Evolutionary conservation across 2,329 filamentous ascomycete genomes (phyloP), one percentile per base, ranked within the genome.

Genomic region (Fusarium dimerum): DNA sequence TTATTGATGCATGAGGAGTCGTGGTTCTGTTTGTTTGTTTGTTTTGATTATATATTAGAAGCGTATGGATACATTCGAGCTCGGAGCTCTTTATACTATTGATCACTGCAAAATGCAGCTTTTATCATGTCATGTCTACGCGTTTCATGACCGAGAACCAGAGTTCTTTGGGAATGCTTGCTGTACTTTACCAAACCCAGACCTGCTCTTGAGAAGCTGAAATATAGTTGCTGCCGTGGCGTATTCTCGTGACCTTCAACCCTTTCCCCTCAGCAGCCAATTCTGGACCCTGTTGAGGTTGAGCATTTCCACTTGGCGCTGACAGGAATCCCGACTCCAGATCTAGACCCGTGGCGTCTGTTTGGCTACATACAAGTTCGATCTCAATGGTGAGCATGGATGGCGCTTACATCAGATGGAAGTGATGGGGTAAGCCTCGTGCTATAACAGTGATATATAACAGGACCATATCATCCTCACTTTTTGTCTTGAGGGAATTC

Each of bases 1-100:
- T 72, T n/a, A 49, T 56, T 29, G 62, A 61, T n/a, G 34, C 53
- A 38, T 65, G 51, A 65, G 18, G 38, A 10, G 16, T n/a, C 32
- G 32, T 10, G 20, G 20, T 36, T 11, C 32, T 12, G 5, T 12
- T 10, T 5, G 4, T 12, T 10, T 5, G 4, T 36, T 36, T 36
- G 34, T 13, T n/a, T 38, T 17, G 12, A 6, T 34, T 34, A 40
- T 34, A 17, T 9, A n/a, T n/a, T 6, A 18, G 7, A 20, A 20
- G 17, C 32, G 15, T 6, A 26, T 18, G 34, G 6, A 36, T 36
- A 36, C 32, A 11, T 12, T 15, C 13, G 32, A 36, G 32, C 10
- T 36, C 32, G 32, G 32, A 15, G 13, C 32, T 36, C 13, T 36
- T 11, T 15, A 36, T 36, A 36, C 32, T 36, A 36, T 36, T 36